Conservation (phyloP, 2,329 filamentous ascomycete genomes). For the Phaeoacremonium minimum region DNA sequence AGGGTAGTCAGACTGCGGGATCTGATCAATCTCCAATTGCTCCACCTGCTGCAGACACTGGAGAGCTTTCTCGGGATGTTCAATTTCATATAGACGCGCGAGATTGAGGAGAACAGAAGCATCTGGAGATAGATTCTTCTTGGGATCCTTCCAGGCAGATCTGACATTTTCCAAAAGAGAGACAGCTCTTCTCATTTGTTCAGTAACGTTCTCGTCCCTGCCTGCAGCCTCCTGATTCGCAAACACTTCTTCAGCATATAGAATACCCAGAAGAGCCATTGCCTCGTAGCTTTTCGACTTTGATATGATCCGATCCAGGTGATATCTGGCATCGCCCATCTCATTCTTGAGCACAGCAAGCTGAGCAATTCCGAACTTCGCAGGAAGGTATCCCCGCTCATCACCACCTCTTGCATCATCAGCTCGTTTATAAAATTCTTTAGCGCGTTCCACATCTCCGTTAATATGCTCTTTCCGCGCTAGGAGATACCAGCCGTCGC, state of each 20-base stretch:
- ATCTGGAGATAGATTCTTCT: slow-evolving; percentile 77
- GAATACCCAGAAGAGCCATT: slow-evolving; percentile 84
- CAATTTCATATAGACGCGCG: slow-evolving; percentile 82
- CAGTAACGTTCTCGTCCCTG: slow-evolving; percentile 84
- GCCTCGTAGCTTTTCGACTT: slow-evolving; percentile 80
- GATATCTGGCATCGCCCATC: slow-evolving; percentile 85
- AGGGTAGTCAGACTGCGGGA: slow-evolving; percentile 66
- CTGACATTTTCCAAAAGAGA: slow-evolving; percentile 78
- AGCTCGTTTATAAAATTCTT: slow-evolving; percentile 82
- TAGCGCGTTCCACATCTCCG: slow-evolving; percentile 69
- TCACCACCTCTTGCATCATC: slow-evolving; percentile 88
- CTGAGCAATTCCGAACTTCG: slow-evolving; percentile 91
- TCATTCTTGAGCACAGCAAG: slow-evolving; percentile 81
- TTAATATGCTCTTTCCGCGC: slow-evolving; percentile 87
- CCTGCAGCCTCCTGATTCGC: slow-evolving; percentile 64
- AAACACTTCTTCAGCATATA: slow-evolving; percentile 95
- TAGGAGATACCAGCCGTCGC: slow-evolving; percentile 95
- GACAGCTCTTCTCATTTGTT: slow-evolving; percentile 83
- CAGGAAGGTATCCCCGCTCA: slow-evolving; percentile 88
- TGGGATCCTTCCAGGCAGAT: slow-evolving; percentile 86
- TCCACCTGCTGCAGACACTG: slow-evolving; percentile 91
- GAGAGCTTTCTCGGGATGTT: slow-evolving; percentile 83
- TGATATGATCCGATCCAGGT: slow-evolving; percentile 90
- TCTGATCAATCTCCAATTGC: slow-evolving; percentile 77
- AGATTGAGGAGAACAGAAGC: slow-evolving; percentile 87